Evolutionary conservation across 306 rosid genomes (phyloP), one percentile per base, ranked within the genome.

Genomic region (Vigna angularis): DNA sequence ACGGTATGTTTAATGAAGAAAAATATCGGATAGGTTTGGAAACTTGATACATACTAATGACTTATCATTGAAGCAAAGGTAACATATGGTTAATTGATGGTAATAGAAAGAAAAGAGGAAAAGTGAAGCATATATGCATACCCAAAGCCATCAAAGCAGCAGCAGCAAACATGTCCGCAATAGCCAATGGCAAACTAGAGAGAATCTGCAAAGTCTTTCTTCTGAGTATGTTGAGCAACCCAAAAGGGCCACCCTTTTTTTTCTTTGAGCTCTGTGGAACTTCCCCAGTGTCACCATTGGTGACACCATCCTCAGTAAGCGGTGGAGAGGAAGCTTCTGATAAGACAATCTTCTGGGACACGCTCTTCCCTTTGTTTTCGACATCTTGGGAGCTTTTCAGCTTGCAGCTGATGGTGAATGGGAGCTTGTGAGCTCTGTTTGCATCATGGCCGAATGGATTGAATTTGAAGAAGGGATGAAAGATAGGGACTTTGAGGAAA

Each of bases 171-270:
- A 95, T 95, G 86, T 95, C 98, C 50, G 95, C 98, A 83, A 95
- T 88, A 85, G 98, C 99, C 87, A 95, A 83, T 45, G 97, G 93
- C 80, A 95, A 88, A 87, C 90, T 88, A 82, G 99, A 87, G 83
- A 95, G 82, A 95, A 83, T 67, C 63, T 81, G 78, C 82, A 95
- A 82, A 14, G 85, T 44, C 86, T 73, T 91, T 66, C 85, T 91
- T 4, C 90, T 88, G 20, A 92, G 44, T 77, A 72, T 82, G 79
- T 81, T 95, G 8, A 76, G 75, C 67, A 80, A n/a, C 75, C 84
- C 73, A 86, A 42, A 59, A 69, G 65, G 42, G 3, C 89, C 82
- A 61, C 58, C 83, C 40, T 79, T 85, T 57, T 79, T 85, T 57
- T 74, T 82, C 80, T 83, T 75, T 9, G 86, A 13, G 66, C 69